phyloP scores from a whole-genome alignment of 345 rosid species.

The Rhodamnia rubescens region DNA sequence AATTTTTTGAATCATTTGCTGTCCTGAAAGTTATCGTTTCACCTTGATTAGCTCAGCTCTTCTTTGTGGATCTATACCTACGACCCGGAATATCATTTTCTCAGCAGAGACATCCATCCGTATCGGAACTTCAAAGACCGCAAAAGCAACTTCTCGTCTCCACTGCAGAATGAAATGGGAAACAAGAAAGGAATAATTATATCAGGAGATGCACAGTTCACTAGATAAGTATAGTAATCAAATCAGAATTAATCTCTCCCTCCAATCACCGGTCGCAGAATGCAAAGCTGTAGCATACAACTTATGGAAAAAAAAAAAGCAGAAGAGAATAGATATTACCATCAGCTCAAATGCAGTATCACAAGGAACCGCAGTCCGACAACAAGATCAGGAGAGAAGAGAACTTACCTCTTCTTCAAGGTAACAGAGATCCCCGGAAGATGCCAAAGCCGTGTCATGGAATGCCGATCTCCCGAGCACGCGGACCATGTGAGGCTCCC shows the following conservation, averaged over 20 bases:
- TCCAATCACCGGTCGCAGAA: neutral
- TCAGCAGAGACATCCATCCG: conserved; percentile 88
- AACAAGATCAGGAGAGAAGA: neutral
- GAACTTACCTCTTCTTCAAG: conserved; percentile 85
- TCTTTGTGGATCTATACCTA: conserved; percentile 78
- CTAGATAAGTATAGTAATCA: neutral
- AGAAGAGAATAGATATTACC: neutral
- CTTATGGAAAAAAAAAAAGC: neutral
- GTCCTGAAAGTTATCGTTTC: neutral
- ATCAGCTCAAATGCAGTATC: neutral
- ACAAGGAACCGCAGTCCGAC: neutral
- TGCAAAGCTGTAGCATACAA: neutral
- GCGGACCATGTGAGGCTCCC: conserved; percentile 86
- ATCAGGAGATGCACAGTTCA: neutral
- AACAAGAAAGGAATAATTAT: neutral
- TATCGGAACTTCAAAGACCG: conserved; percentile 91
- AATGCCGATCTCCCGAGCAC: conserved; percentile 82
- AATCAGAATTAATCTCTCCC: neutral
- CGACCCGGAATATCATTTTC: conserved; percentile 87
- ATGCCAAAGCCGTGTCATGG: conserved; percentile 72
- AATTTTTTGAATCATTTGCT: neutral
- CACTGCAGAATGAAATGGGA: conserved; percentile 35
- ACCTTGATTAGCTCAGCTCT: conserved; percentile 84
- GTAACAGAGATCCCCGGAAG: conserved; percentile 84
- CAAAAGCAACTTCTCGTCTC: conserved; percentile 95